These are phyloP conservation scores for Plasmodium vinckei DNA, from an alignment of 169 alveolate genomes.

Conservation along the genomic window DNA sequence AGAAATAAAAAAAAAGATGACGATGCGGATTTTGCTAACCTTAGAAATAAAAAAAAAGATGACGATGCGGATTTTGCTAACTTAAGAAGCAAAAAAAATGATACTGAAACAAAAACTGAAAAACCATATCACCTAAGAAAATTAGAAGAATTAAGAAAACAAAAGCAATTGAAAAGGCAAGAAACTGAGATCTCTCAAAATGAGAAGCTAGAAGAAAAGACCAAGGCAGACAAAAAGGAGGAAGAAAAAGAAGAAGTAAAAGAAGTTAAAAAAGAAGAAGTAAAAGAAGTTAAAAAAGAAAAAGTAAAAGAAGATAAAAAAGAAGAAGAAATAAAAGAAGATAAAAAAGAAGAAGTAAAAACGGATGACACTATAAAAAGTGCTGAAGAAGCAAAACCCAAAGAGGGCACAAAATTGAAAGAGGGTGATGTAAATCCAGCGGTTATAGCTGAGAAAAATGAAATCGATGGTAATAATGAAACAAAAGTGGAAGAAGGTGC, in stretches of 20 bases:
- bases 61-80: constrained; percentile 18
- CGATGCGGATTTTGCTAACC: not conserved
- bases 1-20: constrained; percentile 24
- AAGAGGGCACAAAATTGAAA: not conserved
- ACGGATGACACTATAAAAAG: not conserved
- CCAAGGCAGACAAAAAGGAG: not conserved
- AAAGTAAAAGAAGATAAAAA: constrained; percentile 5
- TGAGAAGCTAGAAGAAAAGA: not conserved
- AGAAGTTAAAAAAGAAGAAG: not conserved
- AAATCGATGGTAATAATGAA: not conserved
- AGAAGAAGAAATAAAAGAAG: not conserved
- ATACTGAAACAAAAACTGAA: constrained; percentile 17
- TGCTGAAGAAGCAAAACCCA: not conserved
- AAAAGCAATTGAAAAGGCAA: constrained; percentile 15
- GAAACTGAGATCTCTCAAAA: not conserved
- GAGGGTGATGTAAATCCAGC: not conserved
- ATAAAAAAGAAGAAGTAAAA: not conserved
- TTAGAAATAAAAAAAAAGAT: not conserved
- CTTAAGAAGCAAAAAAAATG: constrained; percentile 14
- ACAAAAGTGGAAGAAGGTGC: constrained; percentile 3
- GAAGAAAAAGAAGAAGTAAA: not conserved
- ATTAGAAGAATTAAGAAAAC: constrained; percentile 59
- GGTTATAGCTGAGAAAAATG: not conserved
- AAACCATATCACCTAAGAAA: constrained; percentile 42
- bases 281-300: constrained; percentile 1